A percentile compares a stretch with the other conserved stretches of the same genome.
These are phyloP conservation scores for Trametes sanguinea DNA, from an alignment of 768 basidiomycete genomes.

Conservation along the genomic window DNA sequence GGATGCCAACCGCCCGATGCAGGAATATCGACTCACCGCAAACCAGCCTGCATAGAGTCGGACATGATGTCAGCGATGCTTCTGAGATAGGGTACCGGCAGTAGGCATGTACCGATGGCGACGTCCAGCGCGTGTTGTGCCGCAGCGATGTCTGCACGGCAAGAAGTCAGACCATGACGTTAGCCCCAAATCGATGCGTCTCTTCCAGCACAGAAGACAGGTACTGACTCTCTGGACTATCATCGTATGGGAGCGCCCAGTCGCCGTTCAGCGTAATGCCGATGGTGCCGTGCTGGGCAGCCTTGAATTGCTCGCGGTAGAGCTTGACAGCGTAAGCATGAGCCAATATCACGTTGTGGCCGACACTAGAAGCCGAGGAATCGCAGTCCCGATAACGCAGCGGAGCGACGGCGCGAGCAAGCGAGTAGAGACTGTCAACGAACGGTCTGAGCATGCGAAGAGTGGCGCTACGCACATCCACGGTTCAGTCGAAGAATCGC, in stretches of 20 bases:
- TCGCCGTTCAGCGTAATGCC: conserved; percentile 83
- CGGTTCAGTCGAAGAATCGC: conserved; percentile 65
- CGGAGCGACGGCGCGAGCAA: background rate
- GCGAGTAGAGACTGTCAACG: background rate
- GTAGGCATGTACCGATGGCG: conserved; percentile 57
- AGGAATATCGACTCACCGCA: conserved; percentile 39
- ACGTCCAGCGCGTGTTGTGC: conserved; percentile 74
- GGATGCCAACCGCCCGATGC: conserved; percentile 8
- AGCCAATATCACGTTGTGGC: conserved; percentile 65
- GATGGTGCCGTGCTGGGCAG: conserved; percentile 62
- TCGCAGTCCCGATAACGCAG: conserved; percentile 2
- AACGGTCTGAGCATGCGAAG: background rate
- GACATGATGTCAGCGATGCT: conserved; percentile 15
- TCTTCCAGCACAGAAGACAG: conserved; percentile 2
- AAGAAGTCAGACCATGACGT: background rate
- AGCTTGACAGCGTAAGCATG: conserved; percentile 68
- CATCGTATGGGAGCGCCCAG: conserved; percentile 74
- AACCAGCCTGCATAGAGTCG: conserved; percentile 49
- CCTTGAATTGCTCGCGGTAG: conserved; percentile 68
- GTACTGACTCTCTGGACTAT: conserved; percentile 62
- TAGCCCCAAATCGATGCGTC: background rate
- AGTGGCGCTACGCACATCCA: conserved; percentile 56
- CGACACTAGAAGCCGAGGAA: conserved; percentile 47
- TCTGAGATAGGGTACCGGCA: conserved; percentile 1
- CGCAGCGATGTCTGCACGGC: conserved; percentile 56